Base-by-base conservation (phyloP, 2,329 filamentous ascomycete genomes). In the Diaporthe velutina region DNA sequence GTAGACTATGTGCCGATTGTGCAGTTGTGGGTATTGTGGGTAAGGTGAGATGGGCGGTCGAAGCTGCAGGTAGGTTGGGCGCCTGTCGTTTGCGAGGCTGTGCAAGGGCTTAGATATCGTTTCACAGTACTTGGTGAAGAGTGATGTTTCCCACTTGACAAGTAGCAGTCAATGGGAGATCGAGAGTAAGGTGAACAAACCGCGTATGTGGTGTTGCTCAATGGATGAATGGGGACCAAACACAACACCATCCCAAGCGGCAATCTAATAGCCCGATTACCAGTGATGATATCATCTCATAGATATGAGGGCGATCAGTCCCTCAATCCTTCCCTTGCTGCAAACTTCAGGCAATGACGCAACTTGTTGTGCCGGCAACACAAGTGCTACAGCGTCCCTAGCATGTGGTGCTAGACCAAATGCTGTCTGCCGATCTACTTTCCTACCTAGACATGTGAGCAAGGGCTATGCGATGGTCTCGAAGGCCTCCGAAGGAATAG, bases 251-350 rank as follows among this genome's bases (percentile, higher is more conserved):
- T n/a, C 28, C 28, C 42, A n/a, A 33, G 5, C 42, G n/a, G 33
- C 30, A 5, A 22, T 73, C 15, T 30, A 28, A 52, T 67, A 35
- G 45, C 45, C 5, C 22, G 38, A 38, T 52, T 35, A 45, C 45
- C 25, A 72, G 60, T 50, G 73, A 73, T 75, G 74, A 75, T 75
- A 73, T 75, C 74, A 75, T 73, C n/a, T 9, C 28, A 30, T 52
- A 38, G 30, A 52, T n/a, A 70, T 55, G 40, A 71, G 42, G 64
- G 64, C 55, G 48, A 58, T 70, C 52, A 70, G 42, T 66, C 42
- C 38, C 58, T 50, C 12, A 48, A 64, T 33, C 42, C 52, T 30
- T 68, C 71, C 25, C 45, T 48, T 35, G 40, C 45, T 33, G 15
- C 33, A n/a, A 57, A n/a, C 25, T 25, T 54, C 25, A 28, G 38